Conservation (phyloP, 2,329 filamentous ascomycete genomes). For the Fusarium albosuccineum region DNA sequence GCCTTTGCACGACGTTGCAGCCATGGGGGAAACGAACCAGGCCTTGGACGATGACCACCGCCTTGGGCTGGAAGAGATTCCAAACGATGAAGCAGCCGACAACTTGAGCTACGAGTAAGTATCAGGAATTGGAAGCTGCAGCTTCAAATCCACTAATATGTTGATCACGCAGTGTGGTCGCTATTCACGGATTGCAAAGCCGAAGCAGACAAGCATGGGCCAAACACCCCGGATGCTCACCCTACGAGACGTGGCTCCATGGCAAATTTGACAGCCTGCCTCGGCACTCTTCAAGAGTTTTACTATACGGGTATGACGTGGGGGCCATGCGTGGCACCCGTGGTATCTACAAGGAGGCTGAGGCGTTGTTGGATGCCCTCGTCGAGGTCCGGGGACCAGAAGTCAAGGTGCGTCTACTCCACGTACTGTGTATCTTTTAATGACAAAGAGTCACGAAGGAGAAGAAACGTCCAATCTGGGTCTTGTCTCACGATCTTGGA, state of each 20-base stretch:
- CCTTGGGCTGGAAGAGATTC: neutral
- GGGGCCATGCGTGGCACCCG: neutral
- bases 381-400: neutral
- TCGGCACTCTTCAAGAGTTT: neutral
- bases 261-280: too few species aligned
- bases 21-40: too few species aligned
- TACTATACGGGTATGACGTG: constrained; percentile 8
- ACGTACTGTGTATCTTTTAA: too few species aligned
- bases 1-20: too few species aligned
- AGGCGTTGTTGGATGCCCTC: neutral
- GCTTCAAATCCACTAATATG: neutral
- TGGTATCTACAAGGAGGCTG: constrained; percentile 5
- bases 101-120: neutral
- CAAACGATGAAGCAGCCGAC: too few species aligned
- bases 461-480: constrained; percentile 6
- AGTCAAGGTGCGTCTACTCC: neutral
- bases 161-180: neutral
- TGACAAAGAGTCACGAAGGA: neutral
- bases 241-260: too few species aligned
- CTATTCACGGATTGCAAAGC: neutral
- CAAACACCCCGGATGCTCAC: too few species aligned
- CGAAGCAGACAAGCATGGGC: too few species aligned
- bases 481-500: constrained; percentile 23
- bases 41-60: neutral
- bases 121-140: too few species aligned